Evolutionary conservation across 2,329 filamentous ascomycete genomes (phyloP).

Genomic region (Ascochyta viciae-villosae): DNA sequence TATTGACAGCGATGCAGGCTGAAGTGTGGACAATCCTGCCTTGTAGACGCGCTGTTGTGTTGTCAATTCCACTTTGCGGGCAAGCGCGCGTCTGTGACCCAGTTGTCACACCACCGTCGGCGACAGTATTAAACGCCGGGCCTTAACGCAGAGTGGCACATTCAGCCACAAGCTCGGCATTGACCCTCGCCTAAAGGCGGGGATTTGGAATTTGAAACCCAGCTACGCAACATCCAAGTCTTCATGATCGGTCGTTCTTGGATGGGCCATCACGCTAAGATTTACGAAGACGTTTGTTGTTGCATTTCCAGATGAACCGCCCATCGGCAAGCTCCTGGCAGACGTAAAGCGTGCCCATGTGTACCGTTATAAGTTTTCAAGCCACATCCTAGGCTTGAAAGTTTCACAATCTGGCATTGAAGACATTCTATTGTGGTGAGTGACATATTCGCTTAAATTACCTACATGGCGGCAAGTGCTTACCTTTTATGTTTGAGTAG

Average conservation of each 20-base stretch:
- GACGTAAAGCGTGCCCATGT: background rate
- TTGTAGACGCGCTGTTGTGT: background rate
- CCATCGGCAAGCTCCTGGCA: slow-evolving; percentile 3
- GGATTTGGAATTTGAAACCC: background rate
- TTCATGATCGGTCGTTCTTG: background rate
- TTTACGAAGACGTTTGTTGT: slow-evolving; percentile 1
- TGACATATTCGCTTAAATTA: too few relatives aligned
- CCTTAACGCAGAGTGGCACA: background rate
- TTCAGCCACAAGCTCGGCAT: background rate
- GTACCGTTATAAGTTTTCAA: background rate
- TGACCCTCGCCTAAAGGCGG: background rate
- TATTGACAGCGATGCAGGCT: background rate
- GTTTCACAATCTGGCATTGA: background rate
- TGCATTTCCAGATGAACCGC: background rate
- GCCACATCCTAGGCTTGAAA: background rate
- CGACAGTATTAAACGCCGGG: background rate
- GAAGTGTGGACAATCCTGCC: background rate
- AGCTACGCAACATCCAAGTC: background rate
- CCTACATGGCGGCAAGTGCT: background rate
- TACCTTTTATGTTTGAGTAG: background rate
- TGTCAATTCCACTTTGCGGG: background rate
- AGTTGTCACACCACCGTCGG: background rate
- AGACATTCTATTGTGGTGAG: background rate
- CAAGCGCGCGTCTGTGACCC: background rate
- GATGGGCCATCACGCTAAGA: background rate